A percentile compares a stretch with the other conserved stretches of the same genome.
Conservation (phyloP, 2,329 filamentous ascomycete genomes). For the Epichloe festucae region DNA sequence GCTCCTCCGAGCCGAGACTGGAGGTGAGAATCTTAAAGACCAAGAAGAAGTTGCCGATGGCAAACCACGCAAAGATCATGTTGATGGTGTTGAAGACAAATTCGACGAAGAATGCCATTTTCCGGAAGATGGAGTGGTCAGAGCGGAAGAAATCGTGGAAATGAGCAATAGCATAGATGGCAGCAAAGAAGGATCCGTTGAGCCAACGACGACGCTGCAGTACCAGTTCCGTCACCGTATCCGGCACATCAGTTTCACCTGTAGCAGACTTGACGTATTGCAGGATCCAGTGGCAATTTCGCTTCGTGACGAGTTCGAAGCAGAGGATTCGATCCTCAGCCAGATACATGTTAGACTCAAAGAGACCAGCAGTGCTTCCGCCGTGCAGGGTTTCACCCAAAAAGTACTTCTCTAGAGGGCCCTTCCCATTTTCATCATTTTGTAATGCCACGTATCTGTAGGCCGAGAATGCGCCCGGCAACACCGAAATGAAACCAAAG, state of each 20-base stretch:
- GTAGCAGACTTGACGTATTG: conserved; percentile 97
- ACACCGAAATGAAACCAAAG: conserved; percentile 93
- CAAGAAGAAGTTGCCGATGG: conserved; percentile 96
- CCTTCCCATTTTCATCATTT: conserved; percentile 90
- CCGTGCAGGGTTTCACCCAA: conserved; percentile 92
- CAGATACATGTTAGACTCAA: conserved; percentile 98
- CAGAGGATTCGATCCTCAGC: conserved; percentile 98
- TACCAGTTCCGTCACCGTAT: conserved; percentile 87
- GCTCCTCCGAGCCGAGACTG: conserved; percentile 55
- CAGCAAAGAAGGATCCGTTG: conserved; percentile 96
- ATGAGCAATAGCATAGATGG: conserved; percentile 87
- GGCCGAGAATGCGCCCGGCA: conserved; percentile 96
- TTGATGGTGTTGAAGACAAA: conserved; percentile 90
- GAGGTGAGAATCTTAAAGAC: conserved; percentile 94
- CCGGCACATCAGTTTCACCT: conserved; percentile 93
- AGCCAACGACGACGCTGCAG: conserved; percentile 93
- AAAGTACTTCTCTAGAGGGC: conserved; percentile 94
- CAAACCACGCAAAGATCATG: conserved; percentile 99
- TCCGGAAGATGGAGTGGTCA: conserved; percentile 75
- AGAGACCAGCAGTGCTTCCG: conserved; percentile 82
- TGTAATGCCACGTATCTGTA: conserved; percentile 91
- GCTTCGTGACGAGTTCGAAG: conserved; percentile 94
- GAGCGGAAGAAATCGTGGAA: conserved; percentile 95
- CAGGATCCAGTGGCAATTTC: conserved; percentile 93
- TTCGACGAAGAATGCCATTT: conserved; percentile 81